Conservation (phyloP, 2,329 filamentous ascomycete species). For the Bipolaris zeicola region DNA sequence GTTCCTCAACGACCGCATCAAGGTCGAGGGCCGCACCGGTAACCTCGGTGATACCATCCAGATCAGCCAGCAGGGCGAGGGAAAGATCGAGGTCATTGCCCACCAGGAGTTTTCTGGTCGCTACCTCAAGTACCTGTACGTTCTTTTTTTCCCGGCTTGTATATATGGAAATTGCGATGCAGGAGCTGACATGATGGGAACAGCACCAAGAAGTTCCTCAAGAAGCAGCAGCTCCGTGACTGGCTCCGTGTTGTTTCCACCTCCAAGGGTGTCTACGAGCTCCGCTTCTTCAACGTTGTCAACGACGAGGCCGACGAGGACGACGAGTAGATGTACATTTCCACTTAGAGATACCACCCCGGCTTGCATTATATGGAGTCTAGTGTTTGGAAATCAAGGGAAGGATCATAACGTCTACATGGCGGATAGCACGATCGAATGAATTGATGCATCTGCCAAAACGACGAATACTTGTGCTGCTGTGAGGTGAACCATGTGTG, state of each 20-base stretch:
- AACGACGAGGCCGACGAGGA: constrained; percentile 98
- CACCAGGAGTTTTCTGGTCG: constrained; percentile 98
- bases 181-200: constrained; percentile 14
- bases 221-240: constrained; percentile 99
- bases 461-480: background rate
- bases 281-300: constrained; percentile 99
- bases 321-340: constrained; percentile 76
- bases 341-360: constrained; percentile 19
- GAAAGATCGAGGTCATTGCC: constrained; percentile 96
- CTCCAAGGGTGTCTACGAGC: constrained; percentile 97
- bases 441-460: constrained; percentile 33
- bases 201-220: constrained; percentile 99
- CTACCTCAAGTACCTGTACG: constrained; percentile 99
- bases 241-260: constrained; percentile 99
- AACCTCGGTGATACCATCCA: constrained; percentile 94
- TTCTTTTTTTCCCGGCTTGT: constrained; percentile 28
- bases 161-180: background rate
- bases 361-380: constrained; percentile 24
- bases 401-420: constrained; percentile 25
- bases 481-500: background rate
- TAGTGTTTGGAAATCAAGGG: constrained; percentile 22
- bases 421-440: constrained; percentile 41
- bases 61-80: constrained; percentile 90
- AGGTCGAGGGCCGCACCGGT: constrained; percentile 97
- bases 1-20: constrained; percentile 99